phyloP scores from a whole-genome alignment of 202 grass and related monocot species.

The Carex arenaria region DNA sequence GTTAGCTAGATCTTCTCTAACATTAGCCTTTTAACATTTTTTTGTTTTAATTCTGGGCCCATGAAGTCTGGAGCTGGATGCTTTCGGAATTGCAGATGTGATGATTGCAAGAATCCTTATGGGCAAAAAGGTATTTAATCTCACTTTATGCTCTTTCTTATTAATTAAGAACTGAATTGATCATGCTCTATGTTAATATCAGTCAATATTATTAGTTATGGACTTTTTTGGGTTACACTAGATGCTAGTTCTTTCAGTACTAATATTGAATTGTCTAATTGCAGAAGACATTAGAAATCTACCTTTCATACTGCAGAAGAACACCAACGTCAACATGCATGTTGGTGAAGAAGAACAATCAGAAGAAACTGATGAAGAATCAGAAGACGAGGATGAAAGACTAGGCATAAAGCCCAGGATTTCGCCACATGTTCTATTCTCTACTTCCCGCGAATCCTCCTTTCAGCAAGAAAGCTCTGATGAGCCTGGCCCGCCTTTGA shows the following conservation, averaged over 20 bases:
- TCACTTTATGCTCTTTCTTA: conserved; percentile 7
- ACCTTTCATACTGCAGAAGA: conserved; percentile 41
- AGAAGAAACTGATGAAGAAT: conserved; percentile 25
- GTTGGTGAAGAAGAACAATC: conserved; percentile 54
- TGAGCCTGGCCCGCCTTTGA: conserved; percentile 29
- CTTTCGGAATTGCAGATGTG: conserved; percentile 71
- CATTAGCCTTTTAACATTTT: conserved; percentile 8
- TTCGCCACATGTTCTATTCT: conserved; percentile 45
- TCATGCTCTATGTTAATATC: background rate
- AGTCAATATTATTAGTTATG: conserved; percentile 11
- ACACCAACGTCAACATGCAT: conserved; percentile 45
- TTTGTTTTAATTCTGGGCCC: conserved; percentile 7
- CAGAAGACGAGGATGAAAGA: conserved; percentile 22
- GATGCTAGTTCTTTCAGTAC: background rate
- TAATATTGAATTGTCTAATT: conserved; percentile 17
- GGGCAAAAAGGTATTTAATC: conserved; percentile 76
- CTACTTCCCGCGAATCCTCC: conserved; percentile 75
- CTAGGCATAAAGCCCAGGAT: conserved; percentile 35
- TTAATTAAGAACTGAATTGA: conserved; percentile 11
- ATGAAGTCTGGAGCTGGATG: conserved; percentile 75
- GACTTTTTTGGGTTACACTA: conserved; percentile 2
- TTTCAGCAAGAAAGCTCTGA: conserved; percentile 59
- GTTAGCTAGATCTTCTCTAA: conserved; percentile 11
- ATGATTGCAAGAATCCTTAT: conserved; percentile 87
- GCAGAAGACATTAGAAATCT: conserved; percentile 48